phyloP scores from a whole-genome alignment of 108 stramenopile genomes.

The Epithemia pelagica region DNA sequence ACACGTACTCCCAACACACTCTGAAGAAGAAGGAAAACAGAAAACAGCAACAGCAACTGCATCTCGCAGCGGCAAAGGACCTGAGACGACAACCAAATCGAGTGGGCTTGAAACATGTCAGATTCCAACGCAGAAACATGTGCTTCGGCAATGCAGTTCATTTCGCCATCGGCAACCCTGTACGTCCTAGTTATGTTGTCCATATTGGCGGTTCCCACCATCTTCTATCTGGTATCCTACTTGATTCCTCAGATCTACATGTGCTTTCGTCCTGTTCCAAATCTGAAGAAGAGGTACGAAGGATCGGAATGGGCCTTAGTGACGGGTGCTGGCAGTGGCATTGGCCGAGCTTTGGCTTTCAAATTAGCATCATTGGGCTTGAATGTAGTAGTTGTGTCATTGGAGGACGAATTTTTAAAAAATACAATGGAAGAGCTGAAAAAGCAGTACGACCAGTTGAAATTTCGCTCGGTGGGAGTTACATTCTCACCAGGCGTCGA shows the following conservation, averaged over 20 bases:
- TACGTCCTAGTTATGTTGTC: neutral
- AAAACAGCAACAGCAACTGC: too few relatives aligned
- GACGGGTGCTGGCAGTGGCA: slow-evolving; percentile 93
- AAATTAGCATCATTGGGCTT: slow-evolving; percentile 91
- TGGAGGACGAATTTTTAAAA: slow-evolving; percentile 87
- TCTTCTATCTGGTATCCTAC: slow-evolving; percentile 74
- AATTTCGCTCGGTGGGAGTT: slow-evolving; percentile 88
- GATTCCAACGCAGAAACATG: neutral
- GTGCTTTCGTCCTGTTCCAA: slow-evolving; percentile 66
- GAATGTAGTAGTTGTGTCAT: slow-evolving; percentile 95
- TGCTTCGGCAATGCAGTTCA: neutral
- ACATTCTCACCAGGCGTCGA: slow-evolving; percentile 84
- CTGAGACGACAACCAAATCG: too few relatives aligned
- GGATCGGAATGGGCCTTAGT: slow-evolving; percentile 94
- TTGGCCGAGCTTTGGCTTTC: slow-evolving; percentile 91
- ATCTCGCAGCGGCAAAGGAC: too few relatives aligned
- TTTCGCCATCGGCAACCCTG: too few relatives aligned
- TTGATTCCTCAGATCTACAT: slow-evolving; percentile 77
- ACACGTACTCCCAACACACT: too few relatives aligned
- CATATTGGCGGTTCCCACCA: slow-evolving; percentile 69
- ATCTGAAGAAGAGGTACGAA: slow-evolving; percentile 81
- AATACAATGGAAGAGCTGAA: slow-evolving; percentile 76
- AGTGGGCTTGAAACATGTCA: too few relatives aligned
- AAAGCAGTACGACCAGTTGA: slow-evolving; percentile 57
- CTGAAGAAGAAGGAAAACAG: too few relatives aligned